Evolutionary conservation across 2,329 filamentous ascomycete genomes (phyloP), one percentile per base, ranked within the genome.

Genomic region (Xylariaceae sp.): DNA sequence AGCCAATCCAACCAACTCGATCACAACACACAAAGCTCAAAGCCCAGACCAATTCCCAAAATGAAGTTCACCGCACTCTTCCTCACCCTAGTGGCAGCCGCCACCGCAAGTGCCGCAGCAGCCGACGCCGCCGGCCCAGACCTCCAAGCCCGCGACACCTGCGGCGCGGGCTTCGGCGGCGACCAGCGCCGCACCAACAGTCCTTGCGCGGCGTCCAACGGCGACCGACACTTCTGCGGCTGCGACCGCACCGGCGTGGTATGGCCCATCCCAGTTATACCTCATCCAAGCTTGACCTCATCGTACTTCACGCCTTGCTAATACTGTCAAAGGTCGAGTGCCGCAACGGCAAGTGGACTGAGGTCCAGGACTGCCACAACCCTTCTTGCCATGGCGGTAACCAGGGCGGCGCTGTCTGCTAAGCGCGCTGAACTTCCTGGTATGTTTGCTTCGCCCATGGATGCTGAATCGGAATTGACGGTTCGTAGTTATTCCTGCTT

Each of bases 291-390:
- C n/a, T n/a, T n/a, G n/a, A n/a, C n/a, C n/a, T n/a, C n/a, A n/a
- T n/a, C n/a, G n/a, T n/a, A n/a, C n/a, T n/a, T n/a, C n/a, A n/a
- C n/a, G n/a, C n/a, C n/a, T n/a, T n/a, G n/a, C n/a, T n/a, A n/a
- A n/a, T n/a, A n/a, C n/a, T n/a, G n/a, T n/a, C n/a, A n/a, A n/a
- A 59, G 57, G 57, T 59, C 21, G 26, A 57, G 30, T 59, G 57
- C 47, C 22, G 30, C 6, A 30, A 45, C 18, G 57, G 57, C 9
- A 48, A 16, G 5, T 59, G 57, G 57, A 54, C 51, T 13, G 54
- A 59, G 49, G 46, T 57, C 49, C 48, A 39, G 12, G 57, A 59
- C 51, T 59, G 57, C n/a, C 29, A 43, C 12, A 19, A 10, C 9
- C 19, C 34, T 26, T 44, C 42, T 9, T 59, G 57, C 57, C 54